A percentile compares a stretch with the other conserved stretches of the same genome.
Evolutionary conservation across 1,139 yeast species (phyloP).

Genomic region (Meyerozyma guilliermondii): DNA sequence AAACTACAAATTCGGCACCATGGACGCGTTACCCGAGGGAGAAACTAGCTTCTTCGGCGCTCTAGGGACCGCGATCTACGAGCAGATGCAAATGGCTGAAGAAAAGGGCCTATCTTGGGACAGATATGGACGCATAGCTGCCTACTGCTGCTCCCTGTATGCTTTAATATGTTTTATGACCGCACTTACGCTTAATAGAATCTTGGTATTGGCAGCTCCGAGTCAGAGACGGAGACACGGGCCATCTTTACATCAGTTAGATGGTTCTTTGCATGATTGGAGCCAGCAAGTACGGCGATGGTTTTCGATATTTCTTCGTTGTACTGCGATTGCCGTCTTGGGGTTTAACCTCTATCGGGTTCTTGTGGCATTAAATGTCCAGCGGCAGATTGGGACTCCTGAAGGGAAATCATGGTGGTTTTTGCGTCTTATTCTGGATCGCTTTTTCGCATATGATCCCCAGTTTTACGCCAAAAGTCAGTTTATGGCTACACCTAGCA

Average conservation of each 20-base stretch:
- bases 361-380: conserved; percentile 31
- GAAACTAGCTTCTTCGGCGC: neutral
- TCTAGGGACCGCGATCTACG: neutral
- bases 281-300: neutral
- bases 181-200: conserved; percentile 11
- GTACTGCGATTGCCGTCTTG: conserved; percentile 25
- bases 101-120: conserved; percentile 6
- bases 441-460: conserved; percentile 31
- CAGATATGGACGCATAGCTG: conserved; percentile 8
- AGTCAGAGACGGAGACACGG: neutral
- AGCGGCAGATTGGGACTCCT: conserved; percentile 17
- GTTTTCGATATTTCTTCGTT: conserved; percentile 3
- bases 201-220: conserved; percentile 8
- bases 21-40: neutral
- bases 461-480: conserved; percentile 17
- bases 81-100: conserved; percentile 7
- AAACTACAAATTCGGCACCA: neutral
- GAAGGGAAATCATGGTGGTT: conserved; percentile 11
- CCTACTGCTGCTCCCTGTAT: conserved; percentile 9
- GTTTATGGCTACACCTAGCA: conserved; percentile 30
- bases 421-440: conserved; percentile 12
- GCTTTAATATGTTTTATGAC: conserved; percentile 10
- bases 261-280: conserved; percentile 5
- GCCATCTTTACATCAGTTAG: neutral
- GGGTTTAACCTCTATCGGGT: conserved; percentile 28